Percentiles rank a stretch among this genome's conserved stretches.
These are phyloP conservation scores for Pseudozyma thailandica DNA, from an alignment of 1,284 basidiomycete genomes.

Conservation along the genomic window DNA sequence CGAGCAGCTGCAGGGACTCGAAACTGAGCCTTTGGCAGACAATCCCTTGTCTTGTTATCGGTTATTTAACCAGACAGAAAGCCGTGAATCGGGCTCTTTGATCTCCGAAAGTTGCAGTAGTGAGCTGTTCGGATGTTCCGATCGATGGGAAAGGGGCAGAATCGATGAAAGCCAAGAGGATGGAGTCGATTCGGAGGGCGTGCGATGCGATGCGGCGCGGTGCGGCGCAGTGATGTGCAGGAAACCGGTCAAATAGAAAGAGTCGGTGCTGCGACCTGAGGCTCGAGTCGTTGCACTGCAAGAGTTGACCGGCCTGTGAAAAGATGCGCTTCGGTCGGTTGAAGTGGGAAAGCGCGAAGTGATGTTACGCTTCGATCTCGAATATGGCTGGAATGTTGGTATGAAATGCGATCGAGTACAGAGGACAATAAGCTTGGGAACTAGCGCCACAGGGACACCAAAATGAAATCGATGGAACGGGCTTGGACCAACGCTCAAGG, in stretches of 20 bases:
- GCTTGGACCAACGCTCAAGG: background rate
- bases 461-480: background rate
- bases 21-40: no score
- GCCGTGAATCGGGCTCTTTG: no score
- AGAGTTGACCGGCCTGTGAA: background rate
- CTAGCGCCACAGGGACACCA: background rate
- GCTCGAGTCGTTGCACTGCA: no score
- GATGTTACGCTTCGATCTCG: background rate
- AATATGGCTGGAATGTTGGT: background rate
- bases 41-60: no score
- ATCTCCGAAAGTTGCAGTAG: background rate
- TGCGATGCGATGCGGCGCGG: background rate
- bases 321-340: no score
- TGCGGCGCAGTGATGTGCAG: no score
- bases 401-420: constrained; percentile 7
- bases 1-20: background rate
- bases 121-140: background rate
- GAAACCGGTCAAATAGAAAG: background rate
- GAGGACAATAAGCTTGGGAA: constrained; percentile 1
- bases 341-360: background rate
- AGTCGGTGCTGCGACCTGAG: background rate
- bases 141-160: background rate
- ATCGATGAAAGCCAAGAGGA: background rate
- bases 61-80: no score
- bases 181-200: background rate